Conservation (phyloP, 306 rosid species). For the Medicago truncatula region DNA sequence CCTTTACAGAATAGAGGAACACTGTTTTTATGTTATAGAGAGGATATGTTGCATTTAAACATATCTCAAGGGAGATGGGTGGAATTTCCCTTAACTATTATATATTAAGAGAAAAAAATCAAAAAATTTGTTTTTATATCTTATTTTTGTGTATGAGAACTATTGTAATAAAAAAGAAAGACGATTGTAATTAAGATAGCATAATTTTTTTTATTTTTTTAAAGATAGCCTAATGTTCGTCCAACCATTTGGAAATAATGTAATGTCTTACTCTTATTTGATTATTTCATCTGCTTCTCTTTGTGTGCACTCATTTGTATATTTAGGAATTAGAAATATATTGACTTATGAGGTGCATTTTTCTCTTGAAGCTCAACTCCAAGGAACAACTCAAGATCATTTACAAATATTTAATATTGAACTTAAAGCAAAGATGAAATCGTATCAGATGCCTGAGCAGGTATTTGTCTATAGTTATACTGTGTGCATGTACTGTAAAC, state of each 20-base stretch:
- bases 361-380: slow-evolving; percentile 83
- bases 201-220: not conserved
- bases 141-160: slow-evolving; percentile 11
- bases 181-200: slow-evolving; percentile 23
- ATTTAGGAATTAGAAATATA: slow-evolving; percentile 20
- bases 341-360: slow-evolving; percentile 30
- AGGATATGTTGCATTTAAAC: not conserved
- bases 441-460: slow-evolving; percentile 98
- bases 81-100: not conserved
- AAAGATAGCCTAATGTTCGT: slow-evolving; percentile 19
- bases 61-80: not conserved
- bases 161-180: slow-evolving; percentile 9
- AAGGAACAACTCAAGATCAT: slow-evolving; percentile 98
- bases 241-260: slow-evolving; percentile 12
- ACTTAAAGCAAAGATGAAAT: slow-evolving; percentile 93
- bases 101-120: not conserved
- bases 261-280: slow-evolving; percentile 33
- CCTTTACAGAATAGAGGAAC: not conserved
- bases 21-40: not conserved
- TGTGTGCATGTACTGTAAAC: slow-evolving; percentile 10
- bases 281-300: slow-evolving; percentile 30
- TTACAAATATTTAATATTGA: slow-evolving; percentile 96
- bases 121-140: slow-evolving; percentile 1
- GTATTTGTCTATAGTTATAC: slow-evolving; percentile 45
- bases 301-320: slow-evolving; percentile 29